Base-by-base conservation (phyloP, 805 yeast genomes). In the Candida incommunis region DNA sequence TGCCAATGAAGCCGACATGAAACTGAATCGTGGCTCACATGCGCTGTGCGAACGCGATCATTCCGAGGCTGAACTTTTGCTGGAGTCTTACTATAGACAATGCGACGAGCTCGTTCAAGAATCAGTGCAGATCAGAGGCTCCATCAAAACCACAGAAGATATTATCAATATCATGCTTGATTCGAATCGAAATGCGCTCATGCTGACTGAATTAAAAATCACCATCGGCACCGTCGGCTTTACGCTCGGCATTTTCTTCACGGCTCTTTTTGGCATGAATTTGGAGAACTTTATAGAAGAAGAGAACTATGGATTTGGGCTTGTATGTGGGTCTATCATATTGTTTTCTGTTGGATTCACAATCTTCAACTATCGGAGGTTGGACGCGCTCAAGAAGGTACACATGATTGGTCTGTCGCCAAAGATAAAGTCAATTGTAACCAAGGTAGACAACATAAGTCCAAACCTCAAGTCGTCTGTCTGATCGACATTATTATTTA, bases 231-330 rank as follows among this genome's bases (percentile, higher is more conserved):
- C 96, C 0, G 61, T 88, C 27, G 94, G 95, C 0, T 74, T 84
- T 56, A 82, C 95, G 0, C 81, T 84, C 21, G 95, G 94, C 1
- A 81, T 95, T 1, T 65, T 84, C 20, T 54, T 85, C 1, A 95
- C 96, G 2, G 94, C 94, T 4, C 79, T 87, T 53, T 88, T 84
- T 56, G 95, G 95, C 27, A 92, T 92, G 98, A 92, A 92, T 63
- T 66, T 92, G 59, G 88, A 83, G 57, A 92, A 90, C 62, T 88
- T 83, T 57, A 79, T 92, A 16, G 98, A 92, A 58, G 95, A 87
- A 45, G 66, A 77, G 1, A 71, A 75, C 45, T 71, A 72, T 50
- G 95, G 96, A 25, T 82, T 86, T 61, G 60, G 62, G 2, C 55
- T 75, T 1, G 72, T 80, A 9, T 47, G 61, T 1, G 62, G 66